phyloP scores from a whole-genome alignment of 2,329 filamentous ascomycete genomes.

The Ceratocystis smalleyi region DNA sequence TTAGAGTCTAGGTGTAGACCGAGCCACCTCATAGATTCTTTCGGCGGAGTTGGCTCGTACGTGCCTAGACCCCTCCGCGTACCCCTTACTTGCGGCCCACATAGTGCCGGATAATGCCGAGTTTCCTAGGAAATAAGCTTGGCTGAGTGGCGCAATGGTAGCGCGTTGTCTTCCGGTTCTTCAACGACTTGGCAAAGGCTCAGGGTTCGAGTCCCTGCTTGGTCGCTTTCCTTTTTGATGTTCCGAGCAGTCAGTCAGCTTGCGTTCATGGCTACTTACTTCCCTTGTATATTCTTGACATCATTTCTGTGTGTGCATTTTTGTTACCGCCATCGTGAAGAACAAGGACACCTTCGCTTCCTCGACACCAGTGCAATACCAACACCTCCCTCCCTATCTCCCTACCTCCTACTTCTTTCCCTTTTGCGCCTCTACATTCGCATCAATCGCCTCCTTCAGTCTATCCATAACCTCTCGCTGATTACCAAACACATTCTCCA shows the following conservation, averaged over 20 bases:
- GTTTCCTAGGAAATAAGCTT: neutral
- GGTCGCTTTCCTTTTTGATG: slow-evolving; percentile 9
- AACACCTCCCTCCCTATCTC: slow-evolving; percentile 23
- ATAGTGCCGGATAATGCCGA: neutral
- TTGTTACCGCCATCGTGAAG: neutral
- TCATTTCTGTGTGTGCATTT: neutral
- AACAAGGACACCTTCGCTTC: neutral
- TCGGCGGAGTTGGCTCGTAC: too few species aligned
- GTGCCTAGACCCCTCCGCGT: too few species aligned
- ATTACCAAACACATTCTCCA: slow-evolving; percentile 43
- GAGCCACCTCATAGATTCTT: too few species aligned
- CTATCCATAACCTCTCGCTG: slow-evolving; percentile 44
- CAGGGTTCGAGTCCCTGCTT: slow-evolving; percentile 18
- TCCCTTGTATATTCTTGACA: neutral
- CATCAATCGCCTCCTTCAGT: slow-evolving; percentile 45
- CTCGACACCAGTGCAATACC: slow-evolving; percentile 14
- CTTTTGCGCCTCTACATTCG: slow-evolving; percentile 39
- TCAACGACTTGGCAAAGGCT: slow-evolving; percentile 17
- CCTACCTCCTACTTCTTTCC: slow-evolving; percentile 27
- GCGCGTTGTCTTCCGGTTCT: slow-evolving; percentile 18
- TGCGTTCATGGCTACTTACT: neutral
- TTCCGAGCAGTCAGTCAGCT: neutral
- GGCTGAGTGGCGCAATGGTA: slow-evolving; percentile 18
- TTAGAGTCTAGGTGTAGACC: too few species aligned
- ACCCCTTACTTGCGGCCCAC: neutral